Percentiles rank a stretch among this genome's conserved stretches.
These are phyloP conservation scores for Solanum corneliomulleri DNA, from an alignment of 257 asterid species.

Conservation along the genomic window DNA sequence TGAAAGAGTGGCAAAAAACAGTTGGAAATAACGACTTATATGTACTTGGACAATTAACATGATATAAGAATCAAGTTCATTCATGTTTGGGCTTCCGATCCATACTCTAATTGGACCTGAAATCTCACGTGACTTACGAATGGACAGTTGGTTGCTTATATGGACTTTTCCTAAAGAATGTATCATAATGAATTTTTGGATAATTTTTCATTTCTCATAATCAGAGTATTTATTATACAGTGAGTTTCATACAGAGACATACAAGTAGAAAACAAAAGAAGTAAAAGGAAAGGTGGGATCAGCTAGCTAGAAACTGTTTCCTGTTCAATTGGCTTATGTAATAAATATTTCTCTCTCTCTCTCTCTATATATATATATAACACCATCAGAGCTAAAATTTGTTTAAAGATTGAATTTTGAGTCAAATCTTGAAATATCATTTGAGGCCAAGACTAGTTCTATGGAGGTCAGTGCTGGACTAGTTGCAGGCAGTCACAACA, in stretches of 20 bases:
- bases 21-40: background rate
- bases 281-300: background rate
- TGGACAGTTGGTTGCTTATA: background rate
- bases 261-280: background rate
- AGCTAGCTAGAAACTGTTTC: background rate
- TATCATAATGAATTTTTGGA: background rate
- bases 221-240: too few species aligned
- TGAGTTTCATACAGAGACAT: background rate
- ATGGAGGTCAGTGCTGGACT: slow-evolving; percentile 6
- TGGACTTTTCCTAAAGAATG: background rate
- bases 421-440: too few species aligned
- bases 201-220: background rate
- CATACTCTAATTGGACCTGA: background rate
- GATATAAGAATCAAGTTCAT: background rate
- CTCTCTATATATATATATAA: background rate
- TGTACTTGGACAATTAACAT: background rate
- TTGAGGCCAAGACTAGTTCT: background rate
- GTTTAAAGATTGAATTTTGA: background rate
- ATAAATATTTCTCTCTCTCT: background rate
- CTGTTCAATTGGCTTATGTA: background rate
- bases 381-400: background rate
- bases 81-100: too few species aligned
- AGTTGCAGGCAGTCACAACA: slow-evolving; percentile 5
- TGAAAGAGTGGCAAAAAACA: background rate
- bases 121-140: background rate